Percentiles rank a stretch among this genome's conserved stretches.
These are phyloP conservation scores for Haplosporangium sp. DNA, from an alignment of 371 early-diverging fungal species.

Conservation along the genomic window DNA sequence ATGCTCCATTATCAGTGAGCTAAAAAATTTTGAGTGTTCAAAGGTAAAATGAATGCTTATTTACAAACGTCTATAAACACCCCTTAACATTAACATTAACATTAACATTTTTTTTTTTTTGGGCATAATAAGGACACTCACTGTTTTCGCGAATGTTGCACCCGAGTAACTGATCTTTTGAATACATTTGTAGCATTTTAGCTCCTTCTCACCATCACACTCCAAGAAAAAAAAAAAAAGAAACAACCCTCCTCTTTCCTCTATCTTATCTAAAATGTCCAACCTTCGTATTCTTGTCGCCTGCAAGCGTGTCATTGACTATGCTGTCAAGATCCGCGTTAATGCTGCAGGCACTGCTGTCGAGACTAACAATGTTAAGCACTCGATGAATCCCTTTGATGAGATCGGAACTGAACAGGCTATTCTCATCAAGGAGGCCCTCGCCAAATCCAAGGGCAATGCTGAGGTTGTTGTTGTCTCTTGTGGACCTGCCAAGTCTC, in stretches of 20 bases:
- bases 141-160: slow-evolving; percentile 11
- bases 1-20: too few relatives aligned
- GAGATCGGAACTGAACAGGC: slow-evolving; percentile 99
- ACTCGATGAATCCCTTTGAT: slow-evolving; percentile 99
- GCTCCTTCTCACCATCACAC: neutral
- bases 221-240: too few relatives aligned
- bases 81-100: too few relatives aligned
- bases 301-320: slow-evolving; percentile 98
- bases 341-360: slow-evolving; percentile 90
- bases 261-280: slow-evolving; percentile 11
- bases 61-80: too few relatives aligned
- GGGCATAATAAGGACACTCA: too few relatives aligned
- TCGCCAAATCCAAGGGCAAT: slow-evolving; percentile 72
- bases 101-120: neutral
- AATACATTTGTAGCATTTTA: neutral
- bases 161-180: slow-evolving; percentile 24
- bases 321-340: slow-evolving; percentile 98
- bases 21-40: too few relatives aligned
- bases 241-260: neutral
- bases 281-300: slow-evolving; percentile 87
- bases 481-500: slow-evolving; percentile 90
- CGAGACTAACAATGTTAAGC: slow-evolving; percentile 94
- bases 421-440: slow-evolving; percentile 89
- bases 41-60: too few relatives aligned
- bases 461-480: slow-evolving; percentile 93